These are phyloP conservation scores for Floccularia luteovirens DNA, from an alignment of 768 basidiomycete genomes.

Conservation along the genomic window DNA sequence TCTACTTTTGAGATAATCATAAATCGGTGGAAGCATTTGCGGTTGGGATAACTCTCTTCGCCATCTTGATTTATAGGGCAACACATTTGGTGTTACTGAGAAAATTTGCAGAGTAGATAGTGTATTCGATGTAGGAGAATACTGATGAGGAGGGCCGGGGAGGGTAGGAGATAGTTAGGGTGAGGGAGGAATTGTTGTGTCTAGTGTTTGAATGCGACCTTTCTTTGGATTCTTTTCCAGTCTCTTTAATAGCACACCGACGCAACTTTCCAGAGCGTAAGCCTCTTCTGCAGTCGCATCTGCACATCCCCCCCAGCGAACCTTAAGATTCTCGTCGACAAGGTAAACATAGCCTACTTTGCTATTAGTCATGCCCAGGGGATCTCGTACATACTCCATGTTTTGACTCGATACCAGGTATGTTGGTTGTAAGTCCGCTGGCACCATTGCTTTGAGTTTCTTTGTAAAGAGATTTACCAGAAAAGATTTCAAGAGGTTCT, in stretches of 20 bases:
- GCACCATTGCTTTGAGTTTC: constrained; percentile 61
- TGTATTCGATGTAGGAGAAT: no score
- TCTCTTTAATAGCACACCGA: constrained; percentile 60
- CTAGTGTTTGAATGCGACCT: no score
- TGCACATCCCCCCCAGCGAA: constrained; percentile 91
- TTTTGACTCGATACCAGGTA: constrained; percentile 81
- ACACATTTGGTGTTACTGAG: no score
- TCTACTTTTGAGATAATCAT: no score
- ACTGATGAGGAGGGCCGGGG: no score
- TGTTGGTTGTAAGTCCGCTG: constrained; percentile 53
- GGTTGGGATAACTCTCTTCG: no score
- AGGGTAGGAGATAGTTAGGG: no score
- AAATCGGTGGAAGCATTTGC: no score
- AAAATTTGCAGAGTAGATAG: no score
- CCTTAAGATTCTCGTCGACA: constrained; percentile 74
- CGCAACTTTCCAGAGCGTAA: constrained; percentile 59
- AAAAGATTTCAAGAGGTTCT: constrained; percentile 87
- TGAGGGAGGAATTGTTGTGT: no score
- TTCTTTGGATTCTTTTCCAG: constrained; percentile 25
- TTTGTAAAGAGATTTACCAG: constrained; percentile 82
- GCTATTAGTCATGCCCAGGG: constrained; percentile 83
- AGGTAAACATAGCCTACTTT: constrained; percentile 90
- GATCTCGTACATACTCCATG: constrained; percentile 79
- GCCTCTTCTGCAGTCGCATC: constrained; percentile 74
- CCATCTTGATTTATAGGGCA: no score